These are phyloP conservation scores for Asterochloris erici DNA, from an alignment of 139 green algal species.

Conservation along the genomic window DNA sequence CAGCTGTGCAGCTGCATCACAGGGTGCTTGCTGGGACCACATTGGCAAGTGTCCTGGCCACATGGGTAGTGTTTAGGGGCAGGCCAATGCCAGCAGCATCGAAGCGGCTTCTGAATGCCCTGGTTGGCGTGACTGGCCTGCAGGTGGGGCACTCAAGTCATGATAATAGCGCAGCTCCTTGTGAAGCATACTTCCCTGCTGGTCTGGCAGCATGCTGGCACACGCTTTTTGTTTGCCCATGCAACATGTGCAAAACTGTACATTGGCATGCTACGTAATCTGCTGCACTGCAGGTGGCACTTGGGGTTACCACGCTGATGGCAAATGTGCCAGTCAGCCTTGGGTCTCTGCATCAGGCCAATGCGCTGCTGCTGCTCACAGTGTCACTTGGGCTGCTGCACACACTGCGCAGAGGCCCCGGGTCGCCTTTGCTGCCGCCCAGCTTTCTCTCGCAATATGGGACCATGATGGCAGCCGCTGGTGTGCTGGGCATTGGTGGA, in stretches of 20 bases:
- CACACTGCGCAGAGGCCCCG: conserved; percentile 42
- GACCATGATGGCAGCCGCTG: conserved; percentile 39
- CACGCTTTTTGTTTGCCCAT: not conserved
- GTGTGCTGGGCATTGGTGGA: conserved; percentile 40
- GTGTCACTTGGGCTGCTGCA: conserved; percentile 81
- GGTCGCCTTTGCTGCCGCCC: not conserved
- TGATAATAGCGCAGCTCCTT: not conserved
- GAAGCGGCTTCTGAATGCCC: conserved; percentile 34
- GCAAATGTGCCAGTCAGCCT: conserved; percentile 85
- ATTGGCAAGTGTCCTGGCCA: conserved; percentile 40
- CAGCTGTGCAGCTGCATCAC: conserved; percentile 90
- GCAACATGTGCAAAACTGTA: not conserved
- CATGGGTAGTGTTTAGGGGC: conserved; percentile 50
- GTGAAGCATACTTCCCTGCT: not conserved
- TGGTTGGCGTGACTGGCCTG: conserved; percentile 47
- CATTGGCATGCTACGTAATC: not conserved
- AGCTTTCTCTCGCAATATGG: conserved; percentile 21
- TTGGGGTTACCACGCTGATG: conserved; percentile 85
- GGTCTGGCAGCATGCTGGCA: too few species aligned
- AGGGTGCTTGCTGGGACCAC: conserved; percentile 78
- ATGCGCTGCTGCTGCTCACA: conserved; percentile 89
- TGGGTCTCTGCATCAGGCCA: conserved; percentile 81
- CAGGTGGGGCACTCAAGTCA: conserved; percentile 34
- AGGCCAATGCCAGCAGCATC: conserved; percentile 45
- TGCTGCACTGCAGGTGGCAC: conserved; percentile 50